These are phyloP conservation scores for Hypholoma fasciculare DNA, from an alignment of 768 basidiomycete genomes.

Conservation along the genomic window DNA sequence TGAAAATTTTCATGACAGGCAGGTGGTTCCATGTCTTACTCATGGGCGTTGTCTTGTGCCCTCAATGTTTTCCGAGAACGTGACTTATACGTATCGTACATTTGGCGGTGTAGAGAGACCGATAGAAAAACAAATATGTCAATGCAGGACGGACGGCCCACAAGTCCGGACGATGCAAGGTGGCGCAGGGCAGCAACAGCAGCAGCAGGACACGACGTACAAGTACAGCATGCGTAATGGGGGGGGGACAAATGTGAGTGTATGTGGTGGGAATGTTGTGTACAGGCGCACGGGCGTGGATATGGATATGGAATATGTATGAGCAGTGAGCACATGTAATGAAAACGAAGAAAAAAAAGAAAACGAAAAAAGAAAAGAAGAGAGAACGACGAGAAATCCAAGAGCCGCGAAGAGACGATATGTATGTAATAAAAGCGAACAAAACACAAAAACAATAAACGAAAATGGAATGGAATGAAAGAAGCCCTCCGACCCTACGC, in stretches of 20 bases:
- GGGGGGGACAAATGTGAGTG: background rate
- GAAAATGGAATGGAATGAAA: background rate
- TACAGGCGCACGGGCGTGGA: no score
- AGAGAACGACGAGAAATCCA: background rate
- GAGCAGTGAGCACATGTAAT: conserved; percentile 11
- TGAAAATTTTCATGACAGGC: no score
- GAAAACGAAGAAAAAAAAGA: no score
- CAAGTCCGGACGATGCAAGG: no score
- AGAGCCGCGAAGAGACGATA: background rate
- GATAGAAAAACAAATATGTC: no score
- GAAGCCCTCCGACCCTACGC: background rate
- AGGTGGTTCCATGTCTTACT: no score
- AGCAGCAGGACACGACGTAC: background rate
- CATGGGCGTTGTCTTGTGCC: no score
- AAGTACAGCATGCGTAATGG: conserved; percentile 4
- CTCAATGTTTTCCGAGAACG: no score
- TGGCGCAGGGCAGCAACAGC: background rate
- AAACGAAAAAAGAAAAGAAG: background rate
- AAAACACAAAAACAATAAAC: background rate
- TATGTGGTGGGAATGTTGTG: background rate
- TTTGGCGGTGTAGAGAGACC: no score
- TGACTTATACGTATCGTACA: no score
- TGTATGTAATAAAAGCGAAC: background rate
- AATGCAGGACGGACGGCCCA: no score
- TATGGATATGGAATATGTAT: background rate